These are phyloP conservation scores for Aureoboletus auriporus DNA, from an alignment of 768 basidiomycete species.

Conservation along the genomic window DNA sequence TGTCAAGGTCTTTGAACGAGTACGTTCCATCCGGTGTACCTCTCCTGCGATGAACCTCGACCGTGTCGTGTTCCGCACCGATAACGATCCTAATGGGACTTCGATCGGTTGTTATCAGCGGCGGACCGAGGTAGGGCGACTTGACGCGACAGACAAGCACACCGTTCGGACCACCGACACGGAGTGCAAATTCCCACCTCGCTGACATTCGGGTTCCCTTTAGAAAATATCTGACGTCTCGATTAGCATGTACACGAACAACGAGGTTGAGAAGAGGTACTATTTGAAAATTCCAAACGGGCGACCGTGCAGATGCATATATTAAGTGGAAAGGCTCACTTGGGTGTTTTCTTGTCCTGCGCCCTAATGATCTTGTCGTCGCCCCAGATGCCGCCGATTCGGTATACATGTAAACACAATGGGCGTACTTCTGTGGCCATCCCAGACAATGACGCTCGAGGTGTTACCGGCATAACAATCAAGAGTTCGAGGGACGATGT, in stretches of 20 bases:
- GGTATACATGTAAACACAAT: constrained; percentile 26
- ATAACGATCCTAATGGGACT: constrained; percentile 20
- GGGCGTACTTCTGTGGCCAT: constrained; percentile 6
- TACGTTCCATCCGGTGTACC: constrained; percentile 2
- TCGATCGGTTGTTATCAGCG: constrained; percentile 6
- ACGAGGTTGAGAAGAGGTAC: too few species aligned
- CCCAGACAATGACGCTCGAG: not conserved
- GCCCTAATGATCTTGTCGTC: constrained; percentile 27
- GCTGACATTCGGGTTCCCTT: constrained; percentile 14
- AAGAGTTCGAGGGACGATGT: not conserved
- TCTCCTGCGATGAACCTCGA: constrained; percentile 11
- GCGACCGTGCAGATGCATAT: not conserved
- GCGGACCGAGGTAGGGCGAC: constrained; percentile 28
- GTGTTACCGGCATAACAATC: too few species aligned
- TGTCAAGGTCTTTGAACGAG: constrained; percentile 23
- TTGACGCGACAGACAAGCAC: constrained; percentile 20
- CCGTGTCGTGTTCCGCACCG: constrained; percentile 1
- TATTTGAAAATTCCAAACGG: too few species aligned
- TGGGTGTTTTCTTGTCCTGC: constrained; percentile 24
- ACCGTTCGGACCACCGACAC: constrained; percentile 16
- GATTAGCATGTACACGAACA: not conserved
- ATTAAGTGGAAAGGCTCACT: constrained; percentile 11
- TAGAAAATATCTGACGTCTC: constrained; percentile 20
- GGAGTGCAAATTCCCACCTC: constrained; percentile 23
- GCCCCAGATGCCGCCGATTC: constrained; percentile 24